Evolutionary conservation across 139 green algal genomes (phyloP), one percentile per base, ranked within the genome.

Genomic region (Coelastrella sp.): DNA sequence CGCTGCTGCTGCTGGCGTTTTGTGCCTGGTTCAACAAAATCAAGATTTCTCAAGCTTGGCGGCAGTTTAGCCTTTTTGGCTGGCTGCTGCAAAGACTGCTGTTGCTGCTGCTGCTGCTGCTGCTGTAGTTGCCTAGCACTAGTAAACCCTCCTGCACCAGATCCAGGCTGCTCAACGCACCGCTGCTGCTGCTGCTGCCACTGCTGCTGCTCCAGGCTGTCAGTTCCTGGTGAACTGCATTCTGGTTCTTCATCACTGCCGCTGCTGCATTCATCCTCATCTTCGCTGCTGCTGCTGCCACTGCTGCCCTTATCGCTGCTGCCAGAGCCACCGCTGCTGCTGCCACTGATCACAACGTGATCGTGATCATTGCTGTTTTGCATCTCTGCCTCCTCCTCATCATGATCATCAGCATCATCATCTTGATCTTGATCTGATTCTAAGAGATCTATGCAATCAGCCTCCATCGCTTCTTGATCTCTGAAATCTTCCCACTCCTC

Each of bases 231-330:
- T 9, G 23, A 30, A 43, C 32, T 30, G 40, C 38, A 30, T 43
- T 43, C 35, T 11, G 3, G 30, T 19, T 21, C 73, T 43, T 23
- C 50, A 48, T 38, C 53, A 27, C 23, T 23, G 27, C n/a, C 27
- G 35, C 50, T 69, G 21, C 50, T 27, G 41, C 35, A 34, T 1
- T 48, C 76, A 40, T 17, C 57, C 5, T 48, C 45, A 19, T 38
- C 57, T 41, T 62, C 76, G 73, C 57, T 72, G 38, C 76, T 63
- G 76, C 76, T 37, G 13, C 76, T 82, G 34, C 73, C 45, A 19
- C 73, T 66, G 48, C 43, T 37, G 15, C n/a, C 6, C 4, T 11
- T 48, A n/a, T 8, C 21, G 23, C 6, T 32, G 15, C 40, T 15
- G 15, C 21, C 73, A 43, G 5, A 32, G 21, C 43, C 40, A 30